Evolutionary conservation across 805 yeast species (phyloP), one percentile per base, ranked within the genome.

Genomic region (Zygoascus biomembranicola): DNA sequence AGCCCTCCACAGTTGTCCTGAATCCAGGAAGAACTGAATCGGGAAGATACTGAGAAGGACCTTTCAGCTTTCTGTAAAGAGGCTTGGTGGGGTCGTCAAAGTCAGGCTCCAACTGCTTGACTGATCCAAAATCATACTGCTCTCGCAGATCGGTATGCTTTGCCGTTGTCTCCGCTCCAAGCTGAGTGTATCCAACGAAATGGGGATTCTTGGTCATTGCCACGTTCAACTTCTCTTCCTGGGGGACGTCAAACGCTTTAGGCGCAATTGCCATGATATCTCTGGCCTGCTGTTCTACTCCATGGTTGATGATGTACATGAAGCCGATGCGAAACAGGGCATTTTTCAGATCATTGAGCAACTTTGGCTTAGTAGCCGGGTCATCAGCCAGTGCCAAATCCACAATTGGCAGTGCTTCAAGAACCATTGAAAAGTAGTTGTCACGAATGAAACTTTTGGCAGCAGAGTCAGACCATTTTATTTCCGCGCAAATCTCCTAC

Each of bases 251-350:
- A 59, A 81, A 81, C 54, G 78, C 73, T 6, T 68, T 64, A 10
- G 68, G 62, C 0, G 79, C 65, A 53, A 75, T 70, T n/a, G 60
- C 59, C 53, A 70, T 69, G 43, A 80, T 68, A 11, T 63, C 63
- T 20, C 63, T 66, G 5, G 73, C 71, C 43, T 73, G 71, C 41
- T 64, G 64, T 28, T 66, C 65, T 2, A 71, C 65, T 5, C 81
- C 81, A 47, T 79, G 80, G 59, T 77, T 75, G 31, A 63, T 67
- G 48, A 80, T 64, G 44, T 79, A 72, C 41, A 81, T 63, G 59
- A 81, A 81, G 6, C 86, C 86, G 18, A 81, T 77, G 32, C 76
- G 69, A 52, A 80, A 72, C n/a, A 80, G 66, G 0, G 84, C 83
- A 57, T 75, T 53, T 61, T 74, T 54, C 37, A 66, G 63, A 19